Conservation (phyloP, 1,284 basidiomycete species). For the Tetrapyrgos nigripes region DNA sequence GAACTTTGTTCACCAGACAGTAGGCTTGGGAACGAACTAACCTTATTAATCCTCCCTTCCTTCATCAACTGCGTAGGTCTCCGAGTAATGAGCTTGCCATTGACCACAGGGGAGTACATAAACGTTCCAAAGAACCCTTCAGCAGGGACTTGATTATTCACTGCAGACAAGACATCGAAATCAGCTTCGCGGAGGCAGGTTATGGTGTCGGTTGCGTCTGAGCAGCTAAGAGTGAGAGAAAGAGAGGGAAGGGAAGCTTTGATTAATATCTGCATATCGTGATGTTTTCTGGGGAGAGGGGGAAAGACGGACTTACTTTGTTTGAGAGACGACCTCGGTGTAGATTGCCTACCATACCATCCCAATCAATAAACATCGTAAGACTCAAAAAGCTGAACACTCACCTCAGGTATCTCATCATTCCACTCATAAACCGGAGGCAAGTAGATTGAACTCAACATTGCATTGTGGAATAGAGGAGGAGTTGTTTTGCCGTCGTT, state of each 20-base stretch:
- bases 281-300: too few species aligned
- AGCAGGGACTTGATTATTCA: slow-evolving; percentile 27
- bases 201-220: slow-evolving; percentile 23
- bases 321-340: slow-evolving; percentile 20
- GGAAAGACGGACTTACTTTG: slow-evolving; percentile 28
- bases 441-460: slow-evolving; percentile 50
- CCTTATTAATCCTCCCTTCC: slow-evolving; percentile 29
- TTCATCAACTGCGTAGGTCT: slow-evolving; percentile 31
- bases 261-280: too few species aligned
- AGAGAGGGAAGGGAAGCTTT: too few species aligned
- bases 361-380: too few species aligned
- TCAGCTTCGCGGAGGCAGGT: slow-evolving; percentile 27
- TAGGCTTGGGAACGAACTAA: slow-evolving; percentile 14
- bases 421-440: slow-evolving; percentile 53
- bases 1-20: slow-evolving; percentile 20
- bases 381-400: too few species aligned
- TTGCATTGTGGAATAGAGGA: slow-evolving; percentile 48
- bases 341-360: too few species aligned
- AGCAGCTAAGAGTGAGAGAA: slow-evolving; percentile 38
- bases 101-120: slow-evolving; percentile 40
- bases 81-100: slow-evolving; percentile 38
- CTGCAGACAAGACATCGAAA: slow-evolving; percentile 22
- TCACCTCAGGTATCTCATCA: slow-evolving; percentile 48
- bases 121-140: slow-evolving; percentile 33
- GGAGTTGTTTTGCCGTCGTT: slow-evolving; percentile 43